Conservation (phyloP, 768 basidiomycete genomes). For the Boletus fagicola region DNA sequence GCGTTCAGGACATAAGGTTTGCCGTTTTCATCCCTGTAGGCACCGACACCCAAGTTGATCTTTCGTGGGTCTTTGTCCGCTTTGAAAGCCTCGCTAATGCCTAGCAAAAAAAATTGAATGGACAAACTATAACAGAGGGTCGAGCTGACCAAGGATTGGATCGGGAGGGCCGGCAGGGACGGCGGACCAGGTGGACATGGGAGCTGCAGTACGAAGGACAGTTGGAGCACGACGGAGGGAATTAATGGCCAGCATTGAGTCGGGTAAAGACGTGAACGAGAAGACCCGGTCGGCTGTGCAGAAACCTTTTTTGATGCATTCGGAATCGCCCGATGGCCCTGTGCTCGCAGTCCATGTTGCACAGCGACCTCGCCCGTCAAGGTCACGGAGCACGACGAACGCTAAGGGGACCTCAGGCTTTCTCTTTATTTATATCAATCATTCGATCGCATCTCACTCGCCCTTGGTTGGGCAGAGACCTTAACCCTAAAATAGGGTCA, state of each 20-base stretch:
- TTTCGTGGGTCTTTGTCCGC: constrained; percentile 89
- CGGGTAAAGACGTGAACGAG: not conserved
- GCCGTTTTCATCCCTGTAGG: constrained; percentile 90
- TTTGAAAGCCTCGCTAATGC: constrained; percentile 94
- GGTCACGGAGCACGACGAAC: not conserved
- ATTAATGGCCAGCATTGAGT: constrained; percentile 40
- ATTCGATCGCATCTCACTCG: not conserved
- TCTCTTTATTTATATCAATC: constrained; percentile 1
- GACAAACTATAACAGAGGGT: not conserved
- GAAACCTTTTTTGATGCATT: not conserved
- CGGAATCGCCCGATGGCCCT: constrained; percentile 19
- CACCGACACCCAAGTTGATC: constrained; percentile 97
- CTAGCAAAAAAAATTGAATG: constrained; percentile 38
- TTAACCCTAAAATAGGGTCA: constrained; percentile 22
- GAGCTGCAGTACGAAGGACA: constrained; percentile 38
- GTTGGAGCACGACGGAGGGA: constrained; percentile 51
- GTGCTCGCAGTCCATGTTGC: not conserved
- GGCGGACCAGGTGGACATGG: constrained; percentile 72
- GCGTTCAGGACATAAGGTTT: constrained; percentile 92
- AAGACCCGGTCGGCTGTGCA: not conserved
- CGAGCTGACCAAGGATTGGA: constrained; percentile 76
- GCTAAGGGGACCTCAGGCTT: too few species aligned
- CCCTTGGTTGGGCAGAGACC: not conserved
- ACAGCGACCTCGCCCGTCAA: not conserved
- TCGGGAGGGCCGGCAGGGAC: constrained; percentile 90